phyloP scores from a whole-genome alignment of 225 moss, liverwort and hornwort species.

The Straminergon stramineum region DNA sequence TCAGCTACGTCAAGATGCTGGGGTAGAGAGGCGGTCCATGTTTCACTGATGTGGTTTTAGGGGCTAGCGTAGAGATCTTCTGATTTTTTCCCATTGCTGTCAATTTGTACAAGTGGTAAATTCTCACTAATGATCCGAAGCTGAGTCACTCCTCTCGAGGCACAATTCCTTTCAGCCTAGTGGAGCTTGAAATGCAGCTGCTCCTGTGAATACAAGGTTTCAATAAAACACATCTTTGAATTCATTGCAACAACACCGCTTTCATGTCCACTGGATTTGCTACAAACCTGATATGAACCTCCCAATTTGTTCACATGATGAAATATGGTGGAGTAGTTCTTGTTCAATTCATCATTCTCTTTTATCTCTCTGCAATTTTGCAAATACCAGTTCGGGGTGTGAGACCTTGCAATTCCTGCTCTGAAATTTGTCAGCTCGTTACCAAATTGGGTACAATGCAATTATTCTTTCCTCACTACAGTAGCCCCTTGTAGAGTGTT shows the following conservation, averaged over 20 bases:
- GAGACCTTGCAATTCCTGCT: not conserved
- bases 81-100: not conserved
- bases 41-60: not conserved
- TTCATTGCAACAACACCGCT: not conserved
- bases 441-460: not conserved
- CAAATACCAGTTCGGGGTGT: too few species aligned
- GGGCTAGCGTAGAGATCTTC: not conserved
- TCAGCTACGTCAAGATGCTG: not conserved
- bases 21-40: not conserved
- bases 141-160: not conserved
- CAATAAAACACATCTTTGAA: not conserved
- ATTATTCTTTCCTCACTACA: not conserved
- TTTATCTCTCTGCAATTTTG: not conserved
- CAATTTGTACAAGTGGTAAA: slow-evolving; percentile 9
- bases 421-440: not conserved
- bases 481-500: not conserved
- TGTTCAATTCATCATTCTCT: not conserved
- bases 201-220: slow-evolving; percentile 8
- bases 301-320: not conserved
- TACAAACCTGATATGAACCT: not conserved
- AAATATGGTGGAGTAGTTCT: not conserved
- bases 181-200: slow-evolving; percentile 4
- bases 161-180: not conserved
- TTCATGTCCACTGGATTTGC: not conserved
- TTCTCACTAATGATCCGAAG: not conserved